A percentile compares a stretch with the other conserved stretches of the same genome.
These are phyloP conservation scores for Fragaria nilgerrensis DNA, from an alignment of 306 rosid species.

Conservation along the genomic window DNA sequence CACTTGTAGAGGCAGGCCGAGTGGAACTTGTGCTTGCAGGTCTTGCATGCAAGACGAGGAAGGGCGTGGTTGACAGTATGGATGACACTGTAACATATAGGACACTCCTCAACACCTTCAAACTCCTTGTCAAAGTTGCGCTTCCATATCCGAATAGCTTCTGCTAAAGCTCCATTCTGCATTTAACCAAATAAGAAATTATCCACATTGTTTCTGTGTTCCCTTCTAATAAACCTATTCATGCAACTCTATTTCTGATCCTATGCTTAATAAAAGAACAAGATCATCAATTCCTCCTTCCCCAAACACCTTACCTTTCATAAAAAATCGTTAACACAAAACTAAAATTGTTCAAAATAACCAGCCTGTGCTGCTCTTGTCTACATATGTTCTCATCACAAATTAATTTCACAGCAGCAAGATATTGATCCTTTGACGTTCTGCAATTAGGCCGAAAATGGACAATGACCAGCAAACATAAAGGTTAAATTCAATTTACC, in stretches of 20 bases:
- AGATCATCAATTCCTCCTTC: neutral
- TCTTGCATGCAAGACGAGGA: slow-evolving; percentile 94
- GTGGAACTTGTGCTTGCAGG: slow-evolving; percentile 98
- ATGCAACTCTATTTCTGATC: neutral
- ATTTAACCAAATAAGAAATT: slow-evolving; percentile 31
- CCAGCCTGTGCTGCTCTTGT: neutral
- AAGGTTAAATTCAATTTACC: slow-evolving; percentile 41
- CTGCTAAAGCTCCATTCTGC: slow-evolving; percentile 97
- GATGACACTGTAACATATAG: slow-evolving; percentile 93
- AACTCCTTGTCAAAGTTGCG: slow-evolving; percentile 91
- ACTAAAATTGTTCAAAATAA: neutral
- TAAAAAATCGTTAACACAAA: neutral
- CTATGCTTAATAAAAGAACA: neutral
- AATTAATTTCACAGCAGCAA: neutral
- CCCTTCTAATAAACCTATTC: neutral
- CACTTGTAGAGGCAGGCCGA: slow-evolving; percentile 91
- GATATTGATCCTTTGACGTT: neutral
- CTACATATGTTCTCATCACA: neutral
- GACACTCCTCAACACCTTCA: slow-evolving; percentile 98
- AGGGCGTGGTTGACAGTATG: slow-evolving; percentile 88
- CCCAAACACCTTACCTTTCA: neutral
- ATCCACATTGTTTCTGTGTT: neutral
- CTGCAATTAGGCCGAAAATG: neutral
- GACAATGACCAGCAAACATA: neutral
- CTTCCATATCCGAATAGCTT: slow-evolving; percentile 94